These are phyloP conservation scores for Cylindrotheca fusiformis DNA, from an alignment of 108 stramenopile genomes.

Conservation along the genomic window DNA sequence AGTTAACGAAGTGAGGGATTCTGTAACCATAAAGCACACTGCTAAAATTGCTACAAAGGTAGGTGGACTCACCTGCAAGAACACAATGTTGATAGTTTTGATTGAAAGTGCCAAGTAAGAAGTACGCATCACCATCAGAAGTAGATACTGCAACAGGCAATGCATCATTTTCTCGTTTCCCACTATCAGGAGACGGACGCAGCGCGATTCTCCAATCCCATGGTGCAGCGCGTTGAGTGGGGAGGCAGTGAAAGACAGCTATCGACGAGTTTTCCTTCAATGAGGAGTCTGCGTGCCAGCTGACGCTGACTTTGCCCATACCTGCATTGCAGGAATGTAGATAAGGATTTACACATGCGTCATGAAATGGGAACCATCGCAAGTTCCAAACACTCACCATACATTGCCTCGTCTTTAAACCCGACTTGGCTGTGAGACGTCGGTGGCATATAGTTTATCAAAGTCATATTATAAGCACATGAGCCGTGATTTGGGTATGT, in stretches of 20 bases:
- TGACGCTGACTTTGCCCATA: conserved; percentile 65
- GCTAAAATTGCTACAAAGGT: no score
- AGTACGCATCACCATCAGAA: conserved; percentile 73
- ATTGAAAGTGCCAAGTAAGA: conserved; percentile 89
- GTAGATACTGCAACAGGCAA: conserved; percentile 40
- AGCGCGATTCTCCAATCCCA: conserved; percentile 75
- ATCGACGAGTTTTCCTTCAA: conserved; percentile 71
- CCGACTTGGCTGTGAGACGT: conserved; percentile 36
- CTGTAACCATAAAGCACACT: no score
- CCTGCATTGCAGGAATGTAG: no score
- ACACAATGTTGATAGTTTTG: conserved; percentile 83
- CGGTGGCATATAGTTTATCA: conserved; percentile 84
- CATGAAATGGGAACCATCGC: no score
- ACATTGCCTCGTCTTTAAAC: conserved; percentile 50
- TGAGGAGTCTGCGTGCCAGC: conserved; percentile 91
- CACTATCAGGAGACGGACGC: conserved; percentile 39
- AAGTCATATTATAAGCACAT: conserved; percentile 64
- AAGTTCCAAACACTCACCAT: no score
- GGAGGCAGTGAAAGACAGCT: conserved; percentile 72
- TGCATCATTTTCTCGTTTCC: background rate
- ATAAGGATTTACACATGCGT: no score
- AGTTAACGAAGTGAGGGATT: no score
- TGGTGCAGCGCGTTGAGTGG: conserved; percentile 20
- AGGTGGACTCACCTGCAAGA: no score
- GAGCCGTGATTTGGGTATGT: conserved; percentile 9